A percentile compares a stretch with the other conserved stretches of the same genome.
phyloP scores from a whole-genome alignment of 331 rosid genomes.

The Rosa hybrid region DNA sequence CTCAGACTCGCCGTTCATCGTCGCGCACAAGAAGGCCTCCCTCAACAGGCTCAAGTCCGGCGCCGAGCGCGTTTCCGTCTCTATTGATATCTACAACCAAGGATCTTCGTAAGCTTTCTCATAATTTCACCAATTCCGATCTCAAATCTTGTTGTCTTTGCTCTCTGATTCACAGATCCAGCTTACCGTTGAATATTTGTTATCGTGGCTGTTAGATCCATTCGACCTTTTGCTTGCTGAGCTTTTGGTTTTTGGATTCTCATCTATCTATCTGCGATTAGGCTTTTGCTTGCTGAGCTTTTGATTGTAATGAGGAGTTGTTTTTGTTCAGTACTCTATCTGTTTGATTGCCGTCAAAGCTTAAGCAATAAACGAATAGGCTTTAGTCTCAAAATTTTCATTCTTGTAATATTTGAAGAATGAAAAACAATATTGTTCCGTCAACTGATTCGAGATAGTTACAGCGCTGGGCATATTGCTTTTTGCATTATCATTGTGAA shows the following conservation, averaged over 20 bases:
- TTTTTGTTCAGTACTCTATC: neutral
- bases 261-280: neutral
- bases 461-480: too few relatives aligned
- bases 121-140: conserved; percentile 18
- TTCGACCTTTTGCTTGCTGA: conserved; percentile 36
- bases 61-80: conserved; percentile 79
- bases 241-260: neutral
- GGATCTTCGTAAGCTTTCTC: conserved; percentile 72
- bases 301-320: neutral
- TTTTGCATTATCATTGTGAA: too few relatives aligned
- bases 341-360: conserved; percentile 4
- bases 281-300: neutral
- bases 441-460: neutral
- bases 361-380: neutral
- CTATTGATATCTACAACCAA: conserved; percentile 91
- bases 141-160: neutral
- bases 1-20: conserved; percentile 85
- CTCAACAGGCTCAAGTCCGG: conserved; percentile 90
- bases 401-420: neutral
- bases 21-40: conserved; percentile 92
- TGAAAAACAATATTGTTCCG: neutral
- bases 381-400: neutral
- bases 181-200: neutral
- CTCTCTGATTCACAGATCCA: conserved; percentile 3
- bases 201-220: conserved; percentile 39